Evolutionary conservation across 768 basidiomycete species (phyloP).

Genomic region (Filobasidium floriforme): DNA sequence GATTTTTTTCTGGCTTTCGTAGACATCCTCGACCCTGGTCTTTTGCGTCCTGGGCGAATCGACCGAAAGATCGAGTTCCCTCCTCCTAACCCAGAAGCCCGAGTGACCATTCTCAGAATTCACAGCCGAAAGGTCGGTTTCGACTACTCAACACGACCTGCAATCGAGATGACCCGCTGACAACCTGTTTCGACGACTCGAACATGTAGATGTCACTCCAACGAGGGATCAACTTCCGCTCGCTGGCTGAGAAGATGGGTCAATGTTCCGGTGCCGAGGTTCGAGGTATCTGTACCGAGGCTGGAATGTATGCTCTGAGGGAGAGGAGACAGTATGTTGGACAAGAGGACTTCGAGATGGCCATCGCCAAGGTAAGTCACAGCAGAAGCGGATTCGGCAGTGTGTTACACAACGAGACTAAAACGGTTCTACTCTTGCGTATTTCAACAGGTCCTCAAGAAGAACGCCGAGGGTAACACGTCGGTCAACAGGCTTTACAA

Average conservation of each 20-base stretch:
- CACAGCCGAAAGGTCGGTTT: conserved; percentile 76
- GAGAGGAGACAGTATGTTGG: conserved; percentile 95
- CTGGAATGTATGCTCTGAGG: conserved; percentile 95
- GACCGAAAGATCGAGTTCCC: conserved; percentile 98
- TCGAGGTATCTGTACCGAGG: conserved; percentile 92
- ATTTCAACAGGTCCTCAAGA: conserved; percentile 60
- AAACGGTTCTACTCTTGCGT: too few relatives aligned
- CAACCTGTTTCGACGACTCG: not conserved
- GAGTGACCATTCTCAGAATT: conserved; percentile 92
- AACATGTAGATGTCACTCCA: conserved; percentile 80
- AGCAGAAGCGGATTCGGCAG: not conserved
- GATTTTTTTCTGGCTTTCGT: conserved; percentile 1
- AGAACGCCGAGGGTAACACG: conserved; percentile 91
- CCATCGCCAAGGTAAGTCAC: conserved; percentile 74
- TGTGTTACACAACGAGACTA: too few relatives aligned
- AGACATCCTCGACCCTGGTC: conserved; percentile 91
- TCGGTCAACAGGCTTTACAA: conserved; percentile 87
- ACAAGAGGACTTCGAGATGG: conserved; percentile 98
- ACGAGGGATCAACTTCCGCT: conserved; percentile 92
- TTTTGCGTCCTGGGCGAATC: conserved; percentile 88
- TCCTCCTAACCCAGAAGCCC: conserved; percentile 84
- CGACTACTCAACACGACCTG: too few relatives aligned
- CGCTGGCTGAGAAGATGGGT: conserved; percentile 97
- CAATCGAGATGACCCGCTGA: too few relatives aligned
- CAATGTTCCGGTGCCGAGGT: conserved; percentile 98